These are phyloP conservation scores for Polyporus arcularius DNA, from an alignment of 768 basidiomycete species.

Conservation along the genomic window DNA sequence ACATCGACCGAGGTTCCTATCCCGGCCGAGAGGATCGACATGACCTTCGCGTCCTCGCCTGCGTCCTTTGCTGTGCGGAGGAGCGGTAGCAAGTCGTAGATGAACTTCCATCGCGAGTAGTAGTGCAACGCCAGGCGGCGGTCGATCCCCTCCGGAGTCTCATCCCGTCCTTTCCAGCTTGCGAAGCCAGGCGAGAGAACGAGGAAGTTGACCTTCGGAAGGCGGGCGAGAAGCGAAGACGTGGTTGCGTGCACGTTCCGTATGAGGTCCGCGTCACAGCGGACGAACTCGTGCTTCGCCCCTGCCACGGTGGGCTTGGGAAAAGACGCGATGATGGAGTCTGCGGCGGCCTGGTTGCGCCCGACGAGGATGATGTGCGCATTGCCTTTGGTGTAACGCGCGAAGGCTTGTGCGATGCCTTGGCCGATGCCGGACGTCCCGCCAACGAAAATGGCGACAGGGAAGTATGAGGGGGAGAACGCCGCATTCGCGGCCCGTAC, in stretches of 20 bases:
- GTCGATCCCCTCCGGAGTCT: constrained; percentile 49
- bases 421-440: constrained; percentile 39
- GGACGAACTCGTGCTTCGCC: constrained; percentile 46
- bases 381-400: constrained; percentile 46
- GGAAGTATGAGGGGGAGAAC: constrained; percentile 23
- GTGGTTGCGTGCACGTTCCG: constrained; percentile 46
- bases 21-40: constrained; percentile 44
- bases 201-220: constrained; percentile 55
- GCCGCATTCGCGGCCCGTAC: constrained; percentile 20
- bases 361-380: constrained; percentile 55
- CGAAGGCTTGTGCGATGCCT: constrained; percentile 49
- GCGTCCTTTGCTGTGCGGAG: constrained; percentile 44
- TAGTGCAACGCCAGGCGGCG: constrained; percentile 47
- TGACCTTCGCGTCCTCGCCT: constrained; percentile 50
- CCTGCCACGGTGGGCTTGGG: constrained; percentile 34
- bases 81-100: constrained; percentile 44
- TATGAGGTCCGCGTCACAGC: constrained; percentile 54
- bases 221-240: constrained; percentile 29
- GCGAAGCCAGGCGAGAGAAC: constrained; percentile 48
- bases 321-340: constrained; percentile 45
- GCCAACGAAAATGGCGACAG: constrained; percentile 35
- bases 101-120: constrained; percentile 54
- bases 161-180: constrained; percentile 38
- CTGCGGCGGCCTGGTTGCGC: constrained; percentile 49
- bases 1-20: constrained; percentile 40